Evolutionary conservation across 1,284 basidiomycete species (phyloP).

Genomic region (Ganoderma multipileum): DNA sequence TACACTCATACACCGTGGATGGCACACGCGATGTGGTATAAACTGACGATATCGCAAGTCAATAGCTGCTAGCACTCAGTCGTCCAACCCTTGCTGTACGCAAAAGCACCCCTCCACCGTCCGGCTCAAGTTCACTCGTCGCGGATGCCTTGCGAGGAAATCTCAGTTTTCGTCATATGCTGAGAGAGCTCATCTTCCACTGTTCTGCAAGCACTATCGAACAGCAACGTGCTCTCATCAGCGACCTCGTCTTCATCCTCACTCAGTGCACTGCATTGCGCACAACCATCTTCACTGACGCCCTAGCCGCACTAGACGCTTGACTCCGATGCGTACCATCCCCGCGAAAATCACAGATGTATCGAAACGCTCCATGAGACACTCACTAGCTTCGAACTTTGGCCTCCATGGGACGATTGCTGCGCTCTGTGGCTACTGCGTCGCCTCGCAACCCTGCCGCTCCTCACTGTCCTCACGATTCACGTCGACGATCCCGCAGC

Average conservation of each 20-base stretch:
- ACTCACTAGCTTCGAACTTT: slow-evolving; percentile 17
- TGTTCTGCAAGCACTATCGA: slow-evolving; percentile 13
- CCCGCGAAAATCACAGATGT: slow-evolving; percentile 1
- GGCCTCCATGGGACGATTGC: slow-evolving; percentile 1
- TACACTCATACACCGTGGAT: slow-evolving; percentile 5
- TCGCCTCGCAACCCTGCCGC: slow-evolving; percentile 3
- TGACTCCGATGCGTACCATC: neutral
- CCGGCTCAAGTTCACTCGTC: slow-evolving; percentile 10
- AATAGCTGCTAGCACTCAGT: slow-evolving; percentile 14
- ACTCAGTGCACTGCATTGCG: slow-evolving; percentile 11
- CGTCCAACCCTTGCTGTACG: slow-evolving; percentile 11
- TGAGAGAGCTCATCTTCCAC: slow-evolving; percentile 20
- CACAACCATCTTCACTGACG: slow-evolving; percentile 19
- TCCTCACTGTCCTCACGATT: slow-evolving; percentile 14
- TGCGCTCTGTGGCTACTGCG: slow-evolving; percentile 14
- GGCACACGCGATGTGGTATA: neutral
- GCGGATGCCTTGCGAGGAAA: slow-evolving; percentile 10
- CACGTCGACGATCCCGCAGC: slow-evolving; percentile 19
- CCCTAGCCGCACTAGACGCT: slow-evolving; percentile 5
- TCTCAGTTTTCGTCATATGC: slow-evolving; percentile 7
- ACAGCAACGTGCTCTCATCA: slow-evolving; percentile 1
- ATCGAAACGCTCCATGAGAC: neutral
- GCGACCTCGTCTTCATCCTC: slow-evolving; percentile 15
- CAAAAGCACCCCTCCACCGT: slow-evolving; percentile 17
- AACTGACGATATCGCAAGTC: slow-evolving; percentile 7